phyloP scores from a whole-genome alignment of 345 rosid species.

The Kandelia obovata region DNA sequence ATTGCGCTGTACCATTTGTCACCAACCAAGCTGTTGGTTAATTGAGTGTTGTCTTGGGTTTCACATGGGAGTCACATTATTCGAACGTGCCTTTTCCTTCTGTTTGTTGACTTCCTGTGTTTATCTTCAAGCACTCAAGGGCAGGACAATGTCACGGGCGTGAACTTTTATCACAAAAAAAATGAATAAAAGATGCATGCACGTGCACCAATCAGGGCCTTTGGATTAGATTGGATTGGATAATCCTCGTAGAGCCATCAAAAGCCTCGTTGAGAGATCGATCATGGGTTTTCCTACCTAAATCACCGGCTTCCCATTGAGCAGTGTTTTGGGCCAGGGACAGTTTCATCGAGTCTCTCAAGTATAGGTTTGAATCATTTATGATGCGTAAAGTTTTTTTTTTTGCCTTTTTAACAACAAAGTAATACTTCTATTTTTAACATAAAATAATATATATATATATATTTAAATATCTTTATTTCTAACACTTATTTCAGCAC shows the following conservation, averaged over 20 bases:
- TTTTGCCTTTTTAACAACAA: too few species aligned
- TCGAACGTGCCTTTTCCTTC: neutral
- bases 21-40: neutral
- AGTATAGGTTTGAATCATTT: too few species aligned
- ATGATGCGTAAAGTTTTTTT: too few species aligned
- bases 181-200: constrained; percentile 20
- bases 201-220: constrained; percentile 22
- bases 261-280: constrained; percentile 14
- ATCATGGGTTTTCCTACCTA: too few species aligned
- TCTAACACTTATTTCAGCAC: too few species aligned
- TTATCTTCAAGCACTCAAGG: constrained; percentile 16
- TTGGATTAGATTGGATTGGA: constrained; percentile 26
- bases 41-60: neutral
- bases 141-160: constrained; percentile 24
- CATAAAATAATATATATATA: too few species aligned
- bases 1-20: neutral
- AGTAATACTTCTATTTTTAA: too few species aligned
- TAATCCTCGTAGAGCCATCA: constrained; percentile 29
- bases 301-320: neutral
- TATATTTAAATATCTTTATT: too few species aligned
- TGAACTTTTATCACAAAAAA: constrained; percentile 27
- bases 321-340: neutral
- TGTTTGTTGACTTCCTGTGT: neutral
- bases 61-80: neutral
- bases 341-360: too few species aligned